Conservation (phyloP, 257 asterid species). For the Lavandula angustifolia region DNA sequence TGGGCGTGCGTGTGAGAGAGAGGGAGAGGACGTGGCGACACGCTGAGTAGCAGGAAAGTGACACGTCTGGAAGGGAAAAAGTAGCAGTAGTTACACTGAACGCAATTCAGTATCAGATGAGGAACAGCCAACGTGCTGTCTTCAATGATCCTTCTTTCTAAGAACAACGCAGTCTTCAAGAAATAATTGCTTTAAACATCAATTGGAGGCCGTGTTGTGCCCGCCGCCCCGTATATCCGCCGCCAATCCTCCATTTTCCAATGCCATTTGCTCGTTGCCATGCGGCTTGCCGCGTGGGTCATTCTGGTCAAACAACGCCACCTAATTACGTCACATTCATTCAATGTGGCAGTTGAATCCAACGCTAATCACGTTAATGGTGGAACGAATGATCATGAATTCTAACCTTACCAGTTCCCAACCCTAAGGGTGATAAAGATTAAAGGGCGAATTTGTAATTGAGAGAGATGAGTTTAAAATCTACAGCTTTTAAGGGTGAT, state of each 20-base stretch:
- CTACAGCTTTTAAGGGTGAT: no score
- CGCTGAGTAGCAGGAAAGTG: constrained; percentile 25
- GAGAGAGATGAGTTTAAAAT: no score
- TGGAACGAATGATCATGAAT: no score
- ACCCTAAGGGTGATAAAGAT: no score
- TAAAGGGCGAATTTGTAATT: no score
- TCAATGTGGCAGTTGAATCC: no score
- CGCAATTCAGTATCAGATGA: not conserved
- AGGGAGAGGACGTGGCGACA: constrained; percentile 30
- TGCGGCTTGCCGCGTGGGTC: constrained; percentile 6
- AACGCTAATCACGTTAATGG: no score
- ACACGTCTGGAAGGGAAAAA: constrained; percentile 23
- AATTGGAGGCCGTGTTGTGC: no score
- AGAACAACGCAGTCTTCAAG: no score
- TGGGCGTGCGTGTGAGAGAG: not conserved
- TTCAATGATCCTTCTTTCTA: no score
- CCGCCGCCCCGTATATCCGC: constrained; percentile 16
- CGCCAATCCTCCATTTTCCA: constrained; percentile 25
- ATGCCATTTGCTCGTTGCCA: constrained; percentile 21
- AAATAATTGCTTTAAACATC: no score
- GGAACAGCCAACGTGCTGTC: not conserved
- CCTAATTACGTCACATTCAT: not conserved
- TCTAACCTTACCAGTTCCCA: no score
- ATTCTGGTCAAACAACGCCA: not conserved
- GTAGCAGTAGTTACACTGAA: not conserved